Evolutionary conservation across 2,329 filamentous ascomycete species (phyloP).

Genomic region (Botrytis squamosa): DNA sequence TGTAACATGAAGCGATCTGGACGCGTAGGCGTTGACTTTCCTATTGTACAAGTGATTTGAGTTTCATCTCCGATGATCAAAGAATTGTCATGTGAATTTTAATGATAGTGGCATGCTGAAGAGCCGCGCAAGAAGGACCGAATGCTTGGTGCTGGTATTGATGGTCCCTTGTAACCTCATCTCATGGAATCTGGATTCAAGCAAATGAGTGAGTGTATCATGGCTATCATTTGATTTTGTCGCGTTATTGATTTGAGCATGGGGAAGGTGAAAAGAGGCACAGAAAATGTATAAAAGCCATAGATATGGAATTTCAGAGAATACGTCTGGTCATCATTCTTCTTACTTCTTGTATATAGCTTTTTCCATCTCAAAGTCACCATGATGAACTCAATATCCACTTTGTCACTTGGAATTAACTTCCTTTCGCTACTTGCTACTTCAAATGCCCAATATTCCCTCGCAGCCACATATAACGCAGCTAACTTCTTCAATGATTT

Average conservation of each 20-base stretch:
- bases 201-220: not conserved
- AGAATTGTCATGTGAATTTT: not conserved
- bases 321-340: not conserved
- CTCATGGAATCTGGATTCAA: not conserved
- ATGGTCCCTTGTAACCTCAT: not conserved
- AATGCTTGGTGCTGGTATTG: not conserved
- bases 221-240: not conserved
- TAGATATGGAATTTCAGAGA: not conserved
- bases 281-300: not conserved
- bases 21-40: not conserved
- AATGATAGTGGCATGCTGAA: not conserved
- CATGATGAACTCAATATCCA: not conserved
- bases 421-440: not conserved
- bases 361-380: not conserved
- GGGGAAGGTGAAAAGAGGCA: not conserved
- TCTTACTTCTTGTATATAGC: not conserved
- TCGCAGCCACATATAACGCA: constrained; percentile 45
- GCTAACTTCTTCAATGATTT: constrained; percentile 49
- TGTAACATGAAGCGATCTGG: not conserved
- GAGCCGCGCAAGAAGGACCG: not conserved
- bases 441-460: constrained; percentile 13
- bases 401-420: not conserved
- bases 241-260: not conserved
- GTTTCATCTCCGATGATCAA: not conserved
- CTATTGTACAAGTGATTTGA: not conserved